Percentiles rank a stretch among this genome's conserved stretches.
These are phyloP conservation scores for Suillus brevipes DNA, from an alignment of 768 basidiomycete genomes.

Conservation along the genomic window DNA sequence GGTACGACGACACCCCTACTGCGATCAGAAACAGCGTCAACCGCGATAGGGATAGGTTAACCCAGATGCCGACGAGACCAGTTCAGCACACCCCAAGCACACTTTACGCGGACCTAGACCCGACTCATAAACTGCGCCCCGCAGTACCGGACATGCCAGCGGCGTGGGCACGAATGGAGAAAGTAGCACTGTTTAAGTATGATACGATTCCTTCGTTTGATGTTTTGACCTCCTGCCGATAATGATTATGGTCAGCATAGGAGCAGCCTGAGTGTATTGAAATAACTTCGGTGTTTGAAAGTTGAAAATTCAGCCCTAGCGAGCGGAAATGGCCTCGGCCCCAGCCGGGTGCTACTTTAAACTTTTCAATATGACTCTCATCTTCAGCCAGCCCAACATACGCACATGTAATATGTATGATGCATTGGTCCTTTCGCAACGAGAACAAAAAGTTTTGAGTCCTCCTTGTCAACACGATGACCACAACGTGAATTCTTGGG, in stretches of 20 bases:
- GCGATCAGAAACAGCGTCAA: constrained; percentile 57
- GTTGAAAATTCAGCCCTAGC: no score
- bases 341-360: no score
- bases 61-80: constrained; percentile 23
- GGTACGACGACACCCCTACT: constrained; percentile 47
- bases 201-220: constrained; percentile 5
- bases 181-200: constrained; percentile 55
- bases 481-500: constrained; percentile 8
- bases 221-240: neutral
- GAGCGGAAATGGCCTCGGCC: no score
- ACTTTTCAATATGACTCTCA: no score
- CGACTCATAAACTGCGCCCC: constrained; percentile 58
- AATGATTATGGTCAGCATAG: constrained; percentile 34
- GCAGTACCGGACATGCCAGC: constrained; percentile 61
- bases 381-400: constrained; percentile 22
- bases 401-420: no score
- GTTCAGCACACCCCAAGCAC: constrained; percentile 58
- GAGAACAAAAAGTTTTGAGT: constrained; percentile 12
- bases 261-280: constrained; percentile 59
- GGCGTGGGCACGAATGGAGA: constrained; percentile 64
- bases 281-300: no score
- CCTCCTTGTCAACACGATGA: constrained; percentile 25
- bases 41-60: neutral
- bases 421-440: neutral
- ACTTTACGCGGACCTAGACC: constrained; percentile 66